Base-by-base conservation (phyloP, 345 rosid species). In the Psidium guajava region DNA sequence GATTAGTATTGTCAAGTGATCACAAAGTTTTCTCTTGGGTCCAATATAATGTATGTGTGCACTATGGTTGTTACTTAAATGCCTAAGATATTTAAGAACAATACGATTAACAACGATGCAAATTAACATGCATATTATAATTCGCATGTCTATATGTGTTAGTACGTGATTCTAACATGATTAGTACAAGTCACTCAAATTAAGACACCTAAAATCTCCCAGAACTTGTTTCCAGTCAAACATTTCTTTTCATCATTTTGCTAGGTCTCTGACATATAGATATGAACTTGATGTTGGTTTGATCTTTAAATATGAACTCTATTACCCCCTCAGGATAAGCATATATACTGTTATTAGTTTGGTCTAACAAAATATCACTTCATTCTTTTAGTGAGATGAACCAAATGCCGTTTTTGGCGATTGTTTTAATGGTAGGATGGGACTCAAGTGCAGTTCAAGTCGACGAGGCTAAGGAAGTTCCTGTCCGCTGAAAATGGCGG, bases 391-490 rank as follows among this genome's bases (percentile, higher is more conserved):
- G 8, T 32, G 75, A 64, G 22, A 85, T 51, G 80, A 83, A 13
- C 27, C 54, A 11, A 82, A 81, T 85, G 51, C 42, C 49, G n/a
- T 85, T 21, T 44, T 82, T 52, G 40, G 28, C 42, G 42, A 18
- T 21, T 84, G 51, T 28, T 49, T 53, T 21, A 16, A 88, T 69
- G 28, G 75, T 4, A 91, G 93, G 91, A 91, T 86, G 93, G 91
- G 85, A 47, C 90, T 2, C 87, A 84, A 83, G 89, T 90, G 64
- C 89, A 86, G 12, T 88, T 91, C 25, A 55, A 83, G 86, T 91
- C 91, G 74, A 59, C 83, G 44, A 85, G 84, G 82, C 84, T 86
- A 6, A 85, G 84, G 59, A 90, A 32, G 54, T 87, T 69, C 84
- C 53, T 91, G 22, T 49, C 83, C 57, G 53, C 90, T 22, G 88